phyloP scores from a whole-genome alignment of 2,329 filamentous ascomycete genomes.

The Ophiognomonia clavigignenti-juglandacearum region DNA sequence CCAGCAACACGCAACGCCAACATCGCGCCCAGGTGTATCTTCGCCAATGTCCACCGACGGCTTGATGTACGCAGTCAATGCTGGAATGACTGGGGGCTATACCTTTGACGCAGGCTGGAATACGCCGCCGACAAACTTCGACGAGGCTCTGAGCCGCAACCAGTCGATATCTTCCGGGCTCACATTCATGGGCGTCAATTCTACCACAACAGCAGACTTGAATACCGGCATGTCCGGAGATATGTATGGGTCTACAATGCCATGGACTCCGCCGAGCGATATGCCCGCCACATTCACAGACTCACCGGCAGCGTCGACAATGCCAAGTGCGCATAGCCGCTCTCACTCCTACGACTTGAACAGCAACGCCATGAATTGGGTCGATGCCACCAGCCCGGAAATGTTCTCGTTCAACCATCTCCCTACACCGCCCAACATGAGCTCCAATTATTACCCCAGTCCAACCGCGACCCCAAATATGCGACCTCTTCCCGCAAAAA shows the following conservation, averaged over 20 bases:
- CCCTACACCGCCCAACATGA: conserved; percentile 30
- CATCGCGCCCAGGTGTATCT: conserved; percentile 19
- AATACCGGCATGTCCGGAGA: conserved; percentile 21
- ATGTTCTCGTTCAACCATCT: conserved; percentile 29
- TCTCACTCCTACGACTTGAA: conserved; percentile 33
- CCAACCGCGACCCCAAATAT: conserved; percentile 33
- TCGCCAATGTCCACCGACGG: conserved; percentile 23
- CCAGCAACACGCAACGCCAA: conserved; percentile 5
- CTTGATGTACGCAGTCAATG: conserved; percentile 25
- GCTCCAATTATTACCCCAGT: conserved; percentile 34
- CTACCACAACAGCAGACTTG: conserved; percentile 15
- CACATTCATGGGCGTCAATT: conserved; percentile 19
- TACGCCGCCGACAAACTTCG: conserved; percentile 31
- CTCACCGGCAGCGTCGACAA: conserved; percentile 24
- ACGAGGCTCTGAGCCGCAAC: conserved; percentile 28
- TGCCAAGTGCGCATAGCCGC: conserved; percentile 25
- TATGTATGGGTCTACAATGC: conserved; percentile 31
- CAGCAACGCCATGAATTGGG: conserved; percentile 26
- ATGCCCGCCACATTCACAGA: conserved; percentile 29
- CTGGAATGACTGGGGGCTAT: conserved; percentile 28
- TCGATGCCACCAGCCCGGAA: conserved; percentile 25
- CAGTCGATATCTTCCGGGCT: conserved; percentile 29
- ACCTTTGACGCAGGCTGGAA: conserved; percentile 34
- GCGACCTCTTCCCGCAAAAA: conserved; percentile 24
- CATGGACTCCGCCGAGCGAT: conserved; percentile 42